These are phyloP conservation scores for Hortaea werneckii DNA, from an alignment of 2,329 filamentous ascomycete species.

Conservation along the genomic window DNA sequence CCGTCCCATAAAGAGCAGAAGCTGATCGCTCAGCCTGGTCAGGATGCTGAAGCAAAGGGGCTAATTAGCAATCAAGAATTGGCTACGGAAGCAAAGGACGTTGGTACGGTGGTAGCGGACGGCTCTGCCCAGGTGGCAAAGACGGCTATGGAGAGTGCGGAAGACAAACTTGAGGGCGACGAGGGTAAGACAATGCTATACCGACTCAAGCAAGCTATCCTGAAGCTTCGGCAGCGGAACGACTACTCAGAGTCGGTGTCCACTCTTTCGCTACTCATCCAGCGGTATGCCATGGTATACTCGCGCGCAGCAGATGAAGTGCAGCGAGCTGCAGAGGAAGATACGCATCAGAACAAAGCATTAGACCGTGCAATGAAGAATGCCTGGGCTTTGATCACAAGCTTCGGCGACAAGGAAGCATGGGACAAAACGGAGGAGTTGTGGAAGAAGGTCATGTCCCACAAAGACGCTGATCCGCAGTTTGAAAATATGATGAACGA, in stretches of 20 bases:
- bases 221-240: conserved; percentile 61
- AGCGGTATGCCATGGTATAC: conserved; percentile 69
- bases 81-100: conserved; percentile 35
- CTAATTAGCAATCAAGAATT: conserved; percentile 52
- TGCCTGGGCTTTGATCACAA: conserved; percentile 70
- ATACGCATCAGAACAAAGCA: conserved; percentile 62
- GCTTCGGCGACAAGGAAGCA: conserved; percentile 61
- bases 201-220: conserved; percentile 65
- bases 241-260: conserved; percentile 85
- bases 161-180: conserved; percentile 61
- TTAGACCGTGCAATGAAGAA: conserved; percentile 67
- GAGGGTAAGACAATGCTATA: conserved; percentile 63
- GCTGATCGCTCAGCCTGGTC: conserved; percentile 41
- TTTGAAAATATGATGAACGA: conserved; percentile 71
- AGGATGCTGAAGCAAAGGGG: conserved; percentile 38
- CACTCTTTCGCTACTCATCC: conserved; percentile 62
- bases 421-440: conserved; percentile 67
- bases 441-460: conserved; percentile 61
- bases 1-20: conserved; percentile 55
- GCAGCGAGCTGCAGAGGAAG: conserved; percentile 55
- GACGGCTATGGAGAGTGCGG: conserved; percentile 59
- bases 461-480: conserved; percentile 66
- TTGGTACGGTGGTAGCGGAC: conserved; percentile 35
- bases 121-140: conserved; percentile 38
- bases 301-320: conserved; percentile 62